Evolutionary conservation across 495 filamentous ascomycete species (phyloP).

Genomic region (Hyaloscypha hepaticicola): DNA sequence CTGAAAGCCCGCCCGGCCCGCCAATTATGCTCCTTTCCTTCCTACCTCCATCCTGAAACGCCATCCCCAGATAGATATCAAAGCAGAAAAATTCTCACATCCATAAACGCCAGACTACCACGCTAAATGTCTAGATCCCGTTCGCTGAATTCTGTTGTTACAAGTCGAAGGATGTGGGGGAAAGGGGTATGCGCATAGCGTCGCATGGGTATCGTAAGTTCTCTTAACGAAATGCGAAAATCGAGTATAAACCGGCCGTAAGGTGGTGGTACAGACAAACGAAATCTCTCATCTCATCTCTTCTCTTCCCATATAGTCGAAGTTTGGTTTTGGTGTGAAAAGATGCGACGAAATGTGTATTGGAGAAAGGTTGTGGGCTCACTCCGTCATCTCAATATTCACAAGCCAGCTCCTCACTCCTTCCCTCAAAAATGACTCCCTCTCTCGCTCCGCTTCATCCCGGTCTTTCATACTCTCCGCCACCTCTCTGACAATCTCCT

Average conservation of each 20-base stretch:
- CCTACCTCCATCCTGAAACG: not conserved
- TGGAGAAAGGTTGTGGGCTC: not conserved
- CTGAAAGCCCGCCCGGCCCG: not conserved
- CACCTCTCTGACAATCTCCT: conserved; percentile 61
- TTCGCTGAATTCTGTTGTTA: not conserved
- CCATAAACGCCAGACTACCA: conserved; percentile 2
- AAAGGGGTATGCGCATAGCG: conserved; percentile 5
- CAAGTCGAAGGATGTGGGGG: not conserved
- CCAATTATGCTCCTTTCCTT: not conserved
- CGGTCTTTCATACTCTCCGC: conserved; percentile 52
- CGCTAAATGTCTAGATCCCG: not conserved
- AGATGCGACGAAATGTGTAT: not conserved
- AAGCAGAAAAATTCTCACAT: not conserved
- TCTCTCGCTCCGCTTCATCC: conserved; percentile 35
- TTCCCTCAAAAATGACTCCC: conserved; percentile 58
- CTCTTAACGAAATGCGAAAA: too few species aligned
- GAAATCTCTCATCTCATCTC: conserved; percentile 4
- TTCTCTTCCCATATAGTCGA: not conserved
- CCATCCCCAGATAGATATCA: not conserved
- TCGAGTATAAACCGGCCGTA: conserved; percentile 23
- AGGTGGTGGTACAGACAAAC: conserved; percentile 18
- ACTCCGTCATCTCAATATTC: conserved; percentile 46
- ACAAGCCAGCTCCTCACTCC: conserved; percentile 64
- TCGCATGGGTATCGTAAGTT: conserved; percentile 21
- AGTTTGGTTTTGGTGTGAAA: not conserved